Conservation (phyloP, 768 basidiomycete genomes). For the Pholiota microspora region DNA sequence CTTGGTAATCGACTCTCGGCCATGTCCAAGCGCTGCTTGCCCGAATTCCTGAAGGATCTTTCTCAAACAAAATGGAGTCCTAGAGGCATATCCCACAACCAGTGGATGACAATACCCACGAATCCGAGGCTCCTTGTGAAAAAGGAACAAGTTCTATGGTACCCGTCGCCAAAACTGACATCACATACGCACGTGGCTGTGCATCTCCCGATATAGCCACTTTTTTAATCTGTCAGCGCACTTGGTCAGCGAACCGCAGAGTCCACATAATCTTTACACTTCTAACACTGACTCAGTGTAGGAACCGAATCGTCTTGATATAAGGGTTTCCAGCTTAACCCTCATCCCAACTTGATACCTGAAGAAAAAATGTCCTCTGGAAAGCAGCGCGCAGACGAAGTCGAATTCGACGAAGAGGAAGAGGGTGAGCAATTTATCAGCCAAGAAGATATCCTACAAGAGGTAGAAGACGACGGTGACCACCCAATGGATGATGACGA, state of each 20-base stretch:
- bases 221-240: constrained; percentile 22
- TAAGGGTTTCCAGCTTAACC: neutral
- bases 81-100: constrained; percentile 8
- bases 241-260: constrained; percentile 16
- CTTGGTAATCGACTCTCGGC: constrained; percentile 32
- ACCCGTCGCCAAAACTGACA: constrained; percentile 8
- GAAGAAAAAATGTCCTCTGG: constrained; percentile 29
- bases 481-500: constrained; percentile 72
- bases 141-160: neutral
- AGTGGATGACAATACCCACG: neutral
- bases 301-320: neutral
- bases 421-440: constrained; percentile 62
- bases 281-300: constrained; percentile 2
- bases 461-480: constrained; percentile 65
- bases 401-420: constrained; percentile 45
- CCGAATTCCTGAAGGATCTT: constrained; percentile 1
- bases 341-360: neutral
- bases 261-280: neutral
- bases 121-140: constrained; percentile 4
- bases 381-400: constrained; percentile 31
- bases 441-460: constrained; percentile 62
- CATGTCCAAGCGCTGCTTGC: neutral
- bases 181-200: constrained; percentile 14
- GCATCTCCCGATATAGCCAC: constrained; percentile 26
- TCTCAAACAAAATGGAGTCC: neutral